phyloP scores from a whole-genome alignment of 1,284 basidiomycete genomes.

The Heterobasidion occidentale region DNA sequence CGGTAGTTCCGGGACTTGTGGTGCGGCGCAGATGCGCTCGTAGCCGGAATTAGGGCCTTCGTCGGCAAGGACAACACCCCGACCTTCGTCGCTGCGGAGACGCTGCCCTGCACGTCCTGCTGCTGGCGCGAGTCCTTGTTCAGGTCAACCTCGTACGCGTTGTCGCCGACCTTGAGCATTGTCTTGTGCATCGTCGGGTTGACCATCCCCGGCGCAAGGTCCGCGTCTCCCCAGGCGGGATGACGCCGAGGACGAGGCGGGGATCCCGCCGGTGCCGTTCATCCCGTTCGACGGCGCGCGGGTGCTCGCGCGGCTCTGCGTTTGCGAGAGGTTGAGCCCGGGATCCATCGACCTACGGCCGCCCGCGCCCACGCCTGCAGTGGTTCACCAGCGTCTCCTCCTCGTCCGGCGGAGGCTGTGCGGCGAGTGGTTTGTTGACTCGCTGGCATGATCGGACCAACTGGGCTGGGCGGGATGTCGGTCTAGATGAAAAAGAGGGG shows the following conservation, averaged over 20 bases:
- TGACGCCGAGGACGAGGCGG: constrained; percentile 16
- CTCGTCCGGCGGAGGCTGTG: constrained; percentile 30
- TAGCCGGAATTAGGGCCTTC: constrained; percentile 7
- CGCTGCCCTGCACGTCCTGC: too few relatives aligned
- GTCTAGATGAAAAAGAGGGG: constrained; percentile 45
- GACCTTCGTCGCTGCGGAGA: constrained; percentile 15
- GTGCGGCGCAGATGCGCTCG: constrained; percentile 4
- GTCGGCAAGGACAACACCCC: constrained; percentile 26
- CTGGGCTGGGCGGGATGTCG: constrained; percentile 45
- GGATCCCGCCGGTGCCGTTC: constrained; percentile 14
- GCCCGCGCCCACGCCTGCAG: constrained; percentile 59
- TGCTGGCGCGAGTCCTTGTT: constrained; percentile 42
- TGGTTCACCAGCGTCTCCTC: constrained; percentile 41
- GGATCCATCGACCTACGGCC: constrained; percentile 15
- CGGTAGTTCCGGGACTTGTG: constrained; percentile 41
- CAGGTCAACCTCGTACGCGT: constrained; percentile 60
- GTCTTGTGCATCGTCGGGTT: constrained; percentile 34
- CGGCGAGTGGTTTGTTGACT: constrained; percentile 18
- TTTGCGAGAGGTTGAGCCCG: constrained; percentile 19
- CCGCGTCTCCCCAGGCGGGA: too few relatives aligned
- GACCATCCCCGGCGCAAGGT: constrained; percentile 1
- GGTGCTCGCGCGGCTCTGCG: constrained; percentile 25
- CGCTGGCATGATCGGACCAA: constrained; percentile 54
- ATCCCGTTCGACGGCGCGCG: constrained; percentile 12
- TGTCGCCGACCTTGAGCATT: constrained; percentile 61